A percentile compares a stretch with the other conserved stretches of the same genome.
phyloP scores from a whole-genome alignment of 176 grass and related monocot genomes.

The Triticum timopheevii region DNA sequence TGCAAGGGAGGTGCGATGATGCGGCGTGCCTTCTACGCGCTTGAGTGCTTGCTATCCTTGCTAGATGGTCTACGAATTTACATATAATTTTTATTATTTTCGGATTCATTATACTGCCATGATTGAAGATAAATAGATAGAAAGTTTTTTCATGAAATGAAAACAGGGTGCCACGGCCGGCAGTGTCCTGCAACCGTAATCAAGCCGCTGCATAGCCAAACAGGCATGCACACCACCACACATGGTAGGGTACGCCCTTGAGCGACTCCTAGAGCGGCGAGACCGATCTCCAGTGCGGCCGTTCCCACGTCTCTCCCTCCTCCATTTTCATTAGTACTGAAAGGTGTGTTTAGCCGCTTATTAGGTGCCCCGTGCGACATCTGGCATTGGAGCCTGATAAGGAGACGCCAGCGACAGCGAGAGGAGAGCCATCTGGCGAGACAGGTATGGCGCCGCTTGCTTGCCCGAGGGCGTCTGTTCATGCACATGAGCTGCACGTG shows the following conservation, averaged over 20 bases:
- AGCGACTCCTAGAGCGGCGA: not conserved
- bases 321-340: not conserved
- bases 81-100: no score
- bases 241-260: not conserved
- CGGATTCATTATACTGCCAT: no score
- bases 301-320: not conserved
- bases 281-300: not conserved
- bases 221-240: not conserved
- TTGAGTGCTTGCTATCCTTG: no score
- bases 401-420: not conserved
- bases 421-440: no score
- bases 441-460: no score
- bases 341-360: constrained; percentile 11
- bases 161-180: not conserved
- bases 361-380: constrained; percentile 6
- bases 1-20: no score
- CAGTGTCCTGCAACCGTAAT: not conserved
- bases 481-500: not conserved
- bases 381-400: constrained; percentile 18
- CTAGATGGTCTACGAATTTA: no score
- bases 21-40: no score
- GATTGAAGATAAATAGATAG: no score
- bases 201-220: not conserved
- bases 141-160: no score
- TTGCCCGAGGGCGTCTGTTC: no score